Evolutionary conservation across 306 rosid species (phyloP).

Genomic region (Glycyrrhiza uralensis): DNA sequence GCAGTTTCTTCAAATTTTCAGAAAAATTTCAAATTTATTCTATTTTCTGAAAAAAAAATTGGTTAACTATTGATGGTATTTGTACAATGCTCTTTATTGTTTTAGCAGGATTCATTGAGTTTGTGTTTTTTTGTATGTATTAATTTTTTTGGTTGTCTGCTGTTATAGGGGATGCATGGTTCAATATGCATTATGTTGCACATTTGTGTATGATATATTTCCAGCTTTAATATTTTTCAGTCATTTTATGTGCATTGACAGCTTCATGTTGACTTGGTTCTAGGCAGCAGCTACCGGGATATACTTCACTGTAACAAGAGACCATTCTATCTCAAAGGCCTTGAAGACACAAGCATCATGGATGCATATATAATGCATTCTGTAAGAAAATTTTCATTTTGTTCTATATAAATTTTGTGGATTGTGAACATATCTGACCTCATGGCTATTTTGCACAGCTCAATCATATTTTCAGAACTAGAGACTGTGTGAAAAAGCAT

Average conservation of each 20-base stretch:
- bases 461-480: slow-evolving; percentile 75
- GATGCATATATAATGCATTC: slow-evolving; percentile 86
- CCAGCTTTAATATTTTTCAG: not conserved
- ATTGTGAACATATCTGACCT: slow-evolving; percentile 11
- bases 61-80: not conserved
- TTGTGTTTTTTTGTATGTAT: not conserved
- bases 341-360: slow-evolving; percentile 61
- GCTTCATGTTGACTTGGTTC: slow-evolving; percentile 23
- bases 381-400: slow-evolving; percentile 46
- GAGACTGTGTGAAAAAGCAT: slow-evolving; percentile 72
- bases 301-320: slow-evolving; percentile 77
- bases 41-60: not conserved
- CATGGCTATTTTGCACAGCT: slow-evolving; percentile 54
- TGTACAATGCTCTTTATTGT: not conserved
- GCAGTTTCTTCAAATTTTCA: slow-evolving; percentile 9
- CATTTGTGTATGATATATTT: not conserved
- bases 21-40: not conserved
- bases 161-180: not conserved
- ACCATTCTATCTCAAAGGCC: slow-evolving; percentile 83
- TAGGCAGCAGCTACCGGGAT: slow-evolving; percentile 84
- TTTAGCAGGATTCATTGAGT: not conserved
- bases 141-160: not conserved
- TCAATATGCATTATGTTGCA: slow-evolving; percentile 1
- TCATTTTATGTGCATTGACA: slow-evolving; percentile 17
- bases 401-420: not conserved